Evolutionary conservation across 2,329 filamentous ascomycete genomes (phyloP).

Genomic region (Xylariaceae sp.): DNA sequence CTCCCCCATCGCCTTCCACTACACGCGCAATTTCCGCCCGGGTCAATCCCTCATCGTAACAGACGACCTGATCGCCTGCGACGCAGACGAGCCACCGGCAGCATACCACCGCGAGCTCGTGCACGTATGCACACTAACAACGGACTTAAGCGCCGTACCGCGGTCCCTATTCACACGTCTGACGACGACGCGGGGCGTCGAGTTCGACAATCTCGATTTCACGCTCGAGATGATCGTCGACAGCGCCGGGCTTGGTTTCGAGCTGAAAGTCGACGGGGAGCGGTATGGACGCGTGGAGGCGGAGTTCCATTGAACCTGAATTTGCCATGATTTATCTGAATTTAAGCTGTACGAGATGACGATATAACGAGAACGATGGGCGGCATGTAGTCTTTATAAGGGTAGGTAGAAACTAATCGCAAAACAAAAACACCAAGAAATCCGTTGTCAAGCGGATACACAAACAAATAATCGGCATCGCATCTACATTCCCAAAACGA

Average conservation of each 20-base stretch:
- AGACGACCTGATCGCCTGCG: constrained; percentile 73
- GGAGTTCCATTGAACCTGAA: constrained; percentile 59
- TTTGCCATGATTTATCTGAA: too few species aligned
- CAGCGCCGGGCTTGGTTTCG: constrained; percentile 69
- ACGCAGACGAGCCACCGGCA: constrained; percentile 59
- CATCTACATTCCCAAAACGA: too few species aligned
- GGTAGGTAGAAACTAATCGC: too few species aligned
- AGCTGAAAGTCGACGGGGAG: constrained; percentile 72
- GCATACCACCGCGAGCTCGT: constrained; percentile 58
- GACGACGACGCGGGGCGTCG: constrained; percentile 72
- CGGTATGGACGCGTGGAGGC: constrained; percentile 72
- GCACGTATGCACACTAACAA: constrained; percentile 75
- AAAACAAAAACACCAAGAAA: neutral
- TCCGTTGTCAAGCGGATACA: neutral
- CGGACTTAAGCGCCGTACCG: constrained; percentile 70
- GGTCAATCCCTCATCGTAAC: constrained; percentile 73
- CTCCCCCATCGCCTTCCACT: constrained; percentile 73
- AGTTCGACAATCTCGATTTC: constrained; percentile 78
- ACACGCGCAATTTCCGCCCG: constrained; percentile 77
- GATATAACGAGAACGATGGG: too few species aligned
- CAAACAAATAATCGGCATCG: neutral
- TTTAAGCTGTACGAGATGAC: too few species aligned
- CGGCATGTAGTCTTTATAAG: neutral
- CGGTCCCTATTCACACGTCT: constrained; percentile 67
- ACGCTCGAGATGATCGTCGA: constrained; percentile 79